Evolutionary conservation across 2,329 filamentous ascomycete species (phyloP).

Genomic region (Arachnomyces sp.): DNA sequence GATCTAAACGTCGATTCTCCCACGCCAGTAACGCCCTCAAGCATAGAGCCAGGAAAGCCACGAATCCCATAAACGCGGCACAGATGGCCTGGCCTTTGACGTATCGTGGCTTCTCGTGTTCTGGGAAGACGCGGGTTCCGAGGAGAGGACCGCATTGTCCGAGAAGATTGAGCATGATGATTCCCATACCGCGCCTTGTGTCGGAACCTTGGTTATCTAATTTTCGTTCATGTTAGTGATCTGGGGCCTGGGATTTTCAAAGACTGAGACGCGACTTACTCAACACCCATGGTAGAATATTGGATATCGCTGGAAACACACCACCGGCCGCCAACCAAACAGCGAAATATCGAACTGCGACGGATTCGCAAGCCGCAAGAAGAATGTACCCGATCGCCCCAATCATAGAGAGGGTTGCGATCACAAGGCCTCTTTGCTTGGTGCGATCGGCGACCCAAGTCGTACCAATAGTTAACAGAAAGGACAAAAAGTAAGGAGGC

Average conservation of each 20-base stretch:
- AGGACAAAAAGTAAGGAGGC: conserved; percentile 61
- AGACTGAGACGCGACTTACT: conserved; percentile 29
- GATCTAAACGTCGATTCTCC: conserved; percentile 54
- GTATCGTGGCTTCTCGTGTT: conserved; percentile 38
- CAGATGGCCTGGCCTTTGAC: conserved; percentile 53
- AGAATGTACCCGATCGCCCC: conserved; percentile 58
- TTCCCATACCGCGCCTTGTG: conserved; percentile 56
- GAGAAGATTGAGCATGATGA: conserved; percentile 59
- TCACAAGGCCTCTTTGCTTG: conserved; percentile 55
- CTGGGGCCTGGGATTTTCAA: too few relatives aligned
- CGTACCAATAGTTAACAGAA: conserved; percentile 52
- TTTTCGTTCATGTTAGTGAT: background rate
- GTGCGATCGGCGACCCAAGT: conserved; percentile 59
- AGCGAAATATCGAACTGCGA: conserved; percentile 44
- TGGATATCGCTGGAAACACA: conserved; percentile 60
- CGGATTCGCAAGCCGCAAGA: conserved; percentile 48
- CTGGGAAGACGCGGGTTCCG: conserved; percentile 56
- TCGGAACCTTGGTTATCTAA: conserved; percentile 60
- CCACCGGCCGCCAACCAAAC: conserved; percentile 51
- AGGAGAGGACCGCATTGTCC: conserved; percentile 58
- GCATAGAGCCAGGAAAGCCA: conserved; percentile 45
- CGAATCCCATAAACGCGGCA: conserved; percentile 54
- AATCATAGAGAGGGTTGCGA: conserved; percentile 48
- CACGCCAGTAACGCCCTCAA: conserved; percentile 48
- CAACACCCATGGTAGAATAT: conserved; percentile 62